These are phyloP conservation scores for Capsicum baccatum DNA, from an alignment of 257 asterid genomes.

Conservation along the genomic window DNA sequence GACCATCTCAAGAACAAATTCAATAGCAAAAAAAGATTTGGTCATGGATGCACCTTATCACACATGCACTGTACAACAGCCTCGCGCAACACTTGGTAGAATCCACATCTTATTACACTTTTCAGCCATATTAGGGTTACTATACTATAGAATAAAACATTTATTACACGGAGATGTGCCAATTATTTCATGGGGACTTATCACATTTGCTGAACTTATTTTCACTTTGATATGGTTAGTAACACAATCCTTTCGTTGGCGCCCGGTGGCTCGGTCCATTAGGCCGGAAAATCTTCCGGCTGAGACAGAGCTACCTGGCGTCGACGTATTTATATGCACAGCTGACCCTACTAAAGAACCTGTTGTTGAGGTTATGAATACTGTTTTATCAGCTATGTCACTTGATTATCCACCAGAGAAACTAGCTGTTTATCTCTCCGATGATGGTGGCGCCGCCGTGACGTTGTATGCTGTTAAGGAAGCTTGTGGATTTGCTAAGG, in stretches of 20 bases:
- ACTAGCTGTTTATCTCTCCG: constrained; percentile 76
- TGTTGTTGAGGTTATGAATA: constrained; percentile 82
- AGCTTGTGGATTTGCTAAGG: constrained; percentile 58
- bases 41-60: constrained; percentile 34
- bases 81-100: constrained; percentile 59
- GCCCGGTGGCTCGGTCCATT: constrained; percentile 69
- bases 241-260: constrained; percentile 76
- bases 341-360: constrained; percentile 81
- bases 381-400: constrained; percentile 81
- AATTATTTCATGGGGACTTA: constrained; percentile 53
- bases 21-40: background rate
- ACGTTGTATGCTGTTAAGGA: constrained; percentile 69
- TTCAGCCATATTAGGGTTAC: constrained; percentile 53
- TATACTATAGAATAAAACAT: constrained; percentile 62
- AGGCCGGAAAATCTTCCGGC: constrained; percentile 59
- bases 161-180: constrained; percentile 48
- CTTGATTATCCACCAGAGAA: constrained; percentile 72
- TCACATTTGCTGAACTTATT: constrained; percentile 59
- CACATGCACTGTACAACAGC: constrained; percentile 67
- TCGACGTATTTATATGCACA: constrained; percentile 75
- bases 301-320: constrained; percentile 50
- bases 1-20: background rate
- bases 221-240: constrained; percentile 65
- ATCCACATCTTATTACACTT: constrained; percentile 65
- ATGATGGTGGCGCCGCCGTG: constrained; percentile 77